These are phyloP conservation scores for Moricandia moricandioides DNA, from an alignment of 345 rosid species.

Conservation along the genomic window DNA sequence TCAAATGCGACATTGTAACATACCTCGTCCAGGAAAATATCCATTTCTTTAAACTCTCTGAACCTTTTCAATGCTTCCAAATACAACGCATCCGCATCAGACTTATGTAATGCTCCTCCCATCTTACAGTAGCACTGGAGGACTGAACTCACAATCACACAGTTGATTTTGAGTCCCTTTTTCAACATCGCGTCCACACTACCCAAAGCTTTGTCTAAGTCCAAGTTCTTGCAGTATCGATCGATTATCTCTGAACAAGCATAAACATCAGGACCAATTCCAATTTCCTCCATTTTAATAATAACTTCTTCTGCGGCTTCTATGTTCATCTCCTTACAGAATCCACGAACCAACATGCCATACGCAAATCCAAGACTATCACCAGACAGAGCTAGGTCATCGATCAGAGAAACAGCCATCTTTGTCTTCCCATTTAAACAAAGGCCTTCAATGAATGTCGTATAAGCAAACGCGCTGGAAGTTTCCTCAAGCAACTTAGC, in stretches of 20 bases:
- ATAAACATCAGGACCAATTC: constrained; percentile 46
- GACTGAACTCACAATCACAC: constrained; percentile 50
- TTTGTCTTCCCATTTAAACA: constrained; percentile 46
- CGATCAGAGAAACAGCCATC: constrained; percentile 44
- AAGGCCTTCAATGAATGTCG: constrained; percentile 63
- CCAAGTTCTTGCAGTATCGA: constrained; percentile 46
- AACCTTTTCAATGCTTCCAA: neutral
- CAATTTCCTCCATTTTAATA: constrained; percentile 46
- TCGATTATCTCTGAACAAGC: constrained; percentile 46
- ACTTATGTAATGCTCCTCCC: constrained; percentile 16
- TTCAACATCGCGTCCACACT: constrained; percentile 46
- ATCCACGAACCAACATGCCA: constrained; percentile 49
- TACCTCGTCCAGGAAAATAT: constrained; percentile 53
- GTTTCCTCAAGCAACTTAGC: constrained; percentile 37
- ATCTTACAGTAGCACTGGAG: constrained; percentile 55
- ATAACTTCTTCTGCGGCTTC: constrained; percentile 54
- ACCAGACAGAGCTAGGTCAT: constrained; percentile 33
- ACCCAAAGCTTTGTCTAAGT: constrained; percentile 46
- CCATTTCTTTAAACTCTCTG: constrained; percentile 32
- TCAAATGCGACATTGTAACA: constrained; percentile 51
- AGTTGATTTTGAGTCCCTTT: constrained; percentile 54
- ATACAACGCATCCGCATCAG: neutral
- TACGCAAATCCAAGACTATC: constrained; percentile 36
- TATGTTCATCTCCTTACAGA: constrained; percentile 57
- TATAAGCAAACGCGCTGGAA: constrained; percentile 47